A percentile compares a stretch with the other conserved stretches of the same genome.
Evolutionary conservation across 345 rosid species (phyloP).

Genomic region (Mercurialis annua): DNA sequence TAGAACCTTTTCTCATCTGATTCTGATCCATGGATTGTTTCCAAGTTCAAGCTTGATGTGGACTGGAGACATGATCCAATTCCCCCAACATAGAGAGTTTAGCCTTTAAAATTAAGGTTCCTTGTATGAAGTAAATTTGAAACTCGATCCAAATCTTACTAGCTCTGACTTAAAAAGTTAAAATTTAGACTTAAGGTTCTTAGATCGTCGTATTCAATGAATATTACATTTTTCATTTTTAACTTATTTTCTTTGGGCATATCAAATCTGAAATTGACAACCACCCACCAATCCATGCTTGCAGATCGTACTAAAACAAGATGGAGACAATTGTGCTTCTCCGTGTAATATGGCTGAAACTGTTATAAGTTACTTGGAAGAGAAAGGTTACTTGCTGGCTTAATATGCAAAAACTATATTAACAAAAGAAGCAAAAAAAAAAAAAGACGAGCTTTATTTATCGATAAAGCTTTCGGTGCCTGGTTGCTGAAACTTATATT

Average conservation of each 20-base stretch:
- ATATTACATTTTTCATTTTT: too few species aligned
- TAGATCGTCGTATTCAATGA: too few species aligned
- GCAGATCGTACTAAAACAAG: slow-evolving; percentile 63
- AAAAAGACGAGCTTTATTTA: background rate
- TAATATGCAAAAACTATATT: slow-evolving; percentile 25
- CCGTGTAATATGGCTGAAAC: slow-evolving; percentile 61
- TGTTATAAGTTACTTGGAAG: slow-evolving; percentile 62
- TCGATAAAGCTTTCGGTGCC: background rate
- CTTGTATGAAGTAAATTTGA: too few species aligned
- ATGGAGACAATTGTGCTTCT: slow-evolving; percentile 31
- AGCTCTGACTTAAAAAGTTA: too few species aligned
- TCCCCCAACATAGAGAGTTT: background rate
- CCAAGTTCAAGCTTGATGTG: background rate
- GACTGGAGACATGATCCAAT: background rate
- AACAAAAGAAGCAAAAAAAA: too few species aligned
- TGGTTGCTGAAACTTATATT: background rate
- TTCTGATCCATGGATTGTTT: background rate
- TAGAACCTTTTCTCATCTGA: background rate
- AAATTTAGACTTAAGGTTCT: too few species aligned
- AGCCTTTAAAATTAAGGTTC: background rate
- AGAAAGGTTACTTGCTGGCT: slow-evolving; percentile 56
- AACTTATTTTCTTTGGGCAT: too few species aligned
- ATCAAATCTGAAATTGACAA: background rate
- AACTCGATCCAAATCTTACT: too few species aligned
- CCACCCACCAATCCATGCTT: slow-evolving; percentile 1